Evolutionary conservation across 257 asterid species (phyloP).

Genomic region (Dorcoceras hygrometricum): DNA sequence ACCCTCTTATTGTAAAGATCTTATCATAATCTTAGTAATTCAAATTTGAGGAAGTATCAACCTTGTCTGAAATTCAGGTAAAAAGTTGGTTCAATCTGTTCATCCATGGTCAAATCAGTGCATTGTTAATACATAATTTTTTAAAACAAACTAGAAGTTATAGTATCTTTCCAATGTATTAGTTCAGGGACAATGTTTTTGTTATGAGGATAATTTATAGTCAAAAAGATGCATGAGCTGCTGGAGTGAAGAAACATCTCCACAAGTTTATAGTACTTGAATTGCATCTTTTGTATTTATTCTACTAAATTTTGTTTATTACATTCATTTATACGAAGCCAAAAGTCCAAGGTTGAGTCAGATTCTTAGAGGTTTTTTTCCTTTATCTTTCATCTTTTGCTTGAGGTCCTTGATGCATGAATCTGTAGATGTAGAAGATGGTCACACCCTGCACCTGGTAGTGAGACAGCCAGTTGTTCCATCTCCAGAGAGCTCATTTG

Average conservation of each 20-base stretch:
- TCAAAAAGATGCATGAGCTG: neutral
- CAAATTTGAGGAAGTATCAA: neutral
- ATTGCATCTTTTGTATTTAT: slow-evolving; percentile 17
- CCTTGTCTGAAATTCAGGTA: neutral
- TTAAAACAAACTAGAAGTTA: neutral
- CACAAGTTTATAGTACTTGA: neutral
- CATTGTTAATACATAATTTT: neutral
- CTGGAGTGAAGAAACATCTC: neutral
- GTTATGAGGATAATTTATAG: neutral
- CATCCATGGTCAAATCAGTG: neutral
- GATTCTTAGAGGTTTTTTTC: slow-evolving; percentile 5
- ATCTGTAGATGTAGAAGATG: slow-evolving; percentile 86
- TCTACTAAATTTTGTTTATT: neutral
- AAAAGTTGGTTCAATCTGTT: neutral
- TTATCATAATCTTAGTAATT: neutral
- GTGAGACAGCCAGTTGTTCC: slow-evolving; percentile 74
- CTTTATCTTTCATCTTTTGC: slow-evolving; percentile 15
- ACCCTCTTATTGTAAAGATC: no score
- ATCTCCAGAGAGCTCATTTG: slow-evolving; percentile 41
- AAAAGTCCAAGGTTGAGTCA: slow-evolving; percentile 11
- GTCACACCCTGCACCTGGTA: slow-evolving; percentile 91
- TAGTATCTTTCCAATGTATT: neutral
- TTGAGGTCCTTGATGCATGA: slow-evolving; percentile 54
- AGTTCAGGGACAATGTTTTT: neutral
- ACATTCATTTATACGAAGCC: slow-evolving; percentile 2